These are phyloP conservation scores for Pholiota adiposa DNA, from an alignment of 1,284 basidiomycete genomes.

Conservation along the genomic window DNA sequence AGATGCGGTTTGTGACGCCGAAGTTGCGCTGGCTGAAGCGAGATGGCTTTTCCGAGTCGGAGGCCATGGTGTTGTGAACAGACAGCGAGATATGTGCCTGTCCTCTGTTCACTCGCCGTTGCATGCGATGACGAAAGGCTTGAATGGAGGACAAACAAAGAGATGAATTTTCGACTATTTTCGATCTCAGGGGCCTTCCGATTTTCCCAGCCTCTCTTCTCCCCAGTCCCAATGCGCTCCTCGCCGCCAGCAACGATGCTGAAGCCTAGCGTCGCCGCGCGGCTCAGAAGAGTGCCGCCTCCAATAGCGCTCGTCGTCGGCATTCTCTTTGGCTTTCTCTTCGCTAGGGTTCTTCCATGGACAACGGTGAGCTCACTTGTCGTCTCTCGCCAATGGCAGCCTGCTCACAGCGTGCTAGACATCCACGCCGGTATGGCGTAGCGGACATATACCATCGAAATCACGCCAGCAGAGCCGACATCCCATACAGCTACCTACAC, in stretches of 20 bases:
- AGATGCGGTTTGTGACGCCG: constrained; percentile 72
- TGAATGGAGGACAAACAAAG: constrained; percentile 6
- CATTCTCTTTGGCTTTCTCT: constrained; percentile 64
- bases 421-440: constrained; percentile 56
- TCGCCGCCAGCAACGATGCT: constrained; percentile 14
- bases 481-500: constrained; percentile 68
- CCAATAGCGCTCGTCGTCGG: constrained; percentile 65
- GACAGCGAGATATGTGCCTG: constrained; percentile 60
- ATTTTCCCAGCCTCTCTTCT: background rate
- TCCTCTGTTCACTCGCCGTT: constrained; percentile 56
- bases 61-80: constrained; percentile 44
- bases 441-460: constrained; percentile 51
- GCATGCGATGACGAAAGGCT: constrained; percentile 46
- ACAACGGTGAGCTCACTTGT: constrained; percentile 30
- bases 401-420: constrained; percentile 23
- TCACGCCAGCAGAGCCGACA: constrained; percentile 59
- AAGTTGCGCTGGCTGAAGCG: constrained; percentile 59
- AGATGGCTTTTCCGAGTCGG: constrained; percentile 51
- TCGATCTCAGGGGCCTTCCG: background rate
- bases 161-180: background rate
- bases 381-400: background rate
- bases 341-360: constrained; percentile 62
- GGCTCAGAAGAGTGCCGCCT: constrained; percentile 48
- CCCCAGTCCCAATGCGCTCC: constrained; percentile 1
- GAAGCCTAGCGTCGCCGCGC: constrained; percentile 20